Conservation (phyloP, 2,329 filamentous ascomycete species). For the Hymenoscyphus scutula region DNA sequence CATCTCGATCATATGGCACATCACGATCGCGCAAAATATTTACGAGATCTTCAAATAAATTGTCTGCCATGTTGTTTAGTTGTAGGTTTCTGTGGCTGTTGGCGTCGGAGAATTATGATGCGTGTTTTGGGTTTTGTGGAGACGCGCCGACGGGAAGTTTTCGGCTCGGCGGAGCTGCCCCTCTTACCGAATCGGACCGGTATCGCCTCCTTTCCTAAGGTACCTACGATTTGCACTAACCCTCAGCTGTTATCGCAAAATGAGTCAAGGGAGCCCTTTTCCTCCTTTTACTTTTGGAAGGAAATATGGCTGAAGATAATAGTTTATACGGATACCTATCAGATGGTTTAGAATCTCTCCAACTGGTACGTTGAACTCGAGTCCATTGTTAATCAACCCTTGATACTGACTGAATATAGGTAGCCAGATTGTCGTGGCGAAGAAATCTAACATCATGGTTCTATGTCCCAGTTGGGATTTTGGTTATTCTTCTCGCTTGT, state of each 20-base stretch:
- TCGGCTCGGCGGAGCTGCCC: slow-evolving; percentile 14
- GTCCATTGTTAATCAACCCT: not conserved
- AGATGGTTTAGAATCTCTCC: slow-evolving; percentile 31
- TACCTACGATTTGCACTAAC: not conserved
- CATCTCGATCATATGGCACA: slow-evolving; percentile 32
- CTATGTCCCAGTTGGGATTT: slow-evolving; percentile 46
- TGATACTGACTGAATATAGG: slow-evolving; percentile 26
- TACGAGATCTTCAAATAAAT: slow-evolving; percentile 27
- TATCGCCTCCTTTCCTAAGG: not conserved
- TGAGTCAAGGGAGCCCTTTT: not conserved
- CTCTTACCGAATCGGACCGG: slow-evolving; percentile 5
- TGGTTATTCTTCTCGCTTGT: slow-evolving; percentile 41
- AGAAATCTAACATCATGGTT: slow-evolving; percentile 45
- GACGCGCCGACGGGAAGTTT: slow-evolving; percentile 11
- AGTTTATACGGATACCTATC: slow-evolving; percentile 7
- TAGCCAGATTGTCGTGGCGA: slow-evolving; percentile 32
- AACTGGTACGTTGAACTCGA: slow-evolving; percentile 25
- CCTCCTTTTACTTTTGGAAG: slow-evolving; percentile 2
- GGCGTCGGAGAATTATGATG: slow-evolving; percentile 20
- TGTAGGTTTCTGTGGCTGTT: not conserved
- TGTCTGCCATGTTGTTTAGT: slow-evolving; percentile 26
- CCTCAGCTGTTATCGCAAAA: not conserved
- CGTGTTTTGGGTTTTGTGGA: slow-evolving; percentile 20
- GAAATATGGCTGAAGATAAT: slow-evolving; percentile 21
- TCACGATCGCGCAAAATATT: slow-evolving; percentile 32